Evolutionary conservation across 257 asterid genomes (phyloP).

Genomic region (Lycium barbarum): DNA sequence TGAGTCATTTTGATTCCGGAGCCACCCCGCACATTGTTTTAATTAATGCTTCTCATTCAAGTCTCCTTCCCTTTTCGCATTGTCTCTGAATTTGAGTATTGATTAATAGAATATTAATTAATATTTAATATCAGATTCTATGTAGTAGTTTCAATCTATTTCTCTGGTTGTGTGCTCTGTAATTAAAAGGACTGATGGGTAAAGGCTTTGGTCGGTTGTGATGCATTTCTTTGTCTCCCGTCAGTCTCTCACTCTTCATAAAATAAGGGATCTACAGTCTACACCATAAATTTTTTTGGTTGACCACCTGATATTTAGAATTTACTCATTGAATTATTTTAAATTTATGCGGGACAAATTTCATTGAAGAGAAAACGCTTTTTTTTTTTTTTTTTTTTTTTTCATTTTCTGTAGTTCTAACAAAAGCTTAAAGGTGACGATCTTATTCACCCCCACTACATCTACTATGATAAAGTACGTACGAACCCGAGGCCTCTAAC

Average conservation of each 20-base stretch:
- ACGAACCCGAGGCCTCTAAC: no score
- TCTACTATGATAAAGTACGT: no score
- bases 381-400: no score
- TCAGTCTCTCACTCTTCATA: not conserved
- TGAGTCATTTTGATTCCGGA: no score
- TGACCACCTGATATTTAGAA: not conserved
- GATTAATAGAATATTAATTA: not conserved
- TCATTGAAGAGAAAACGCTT: not conserved
- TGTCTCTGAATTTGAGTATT: not conserved
- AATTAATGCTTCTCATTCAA: constrained; percentile 19
- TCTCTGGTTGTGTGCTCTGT: not conserved
- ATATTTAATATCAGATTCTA: not conserved
- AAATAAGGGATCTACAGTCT: no score
- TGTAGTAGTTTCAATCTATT: not conserved
- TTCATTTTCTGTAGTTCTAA: no score
- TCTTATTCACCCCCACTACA: no score
- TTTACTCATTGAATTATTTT: not conserved
- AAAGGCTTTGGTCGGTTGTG: constrained; percentile 34
- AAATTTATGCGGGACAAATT: not conserved
- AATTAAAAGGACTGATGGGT: constrained; percentile 5
- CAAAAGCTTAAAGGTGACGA: no score
- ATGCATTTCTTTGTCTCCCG: constrained; percentile 24
- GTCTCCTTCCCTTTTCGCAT: constrained; percentile 1
- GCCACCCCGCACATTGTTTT: not conserved
- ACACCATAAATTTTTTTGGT: not conserved